A percentile compares a stretch with the other conserved stretches of the same genome.
Conservation (phyloP, 2,329 filamentous ascomycete species). For the Chrysoporthe deuterocubensis region DNA sequence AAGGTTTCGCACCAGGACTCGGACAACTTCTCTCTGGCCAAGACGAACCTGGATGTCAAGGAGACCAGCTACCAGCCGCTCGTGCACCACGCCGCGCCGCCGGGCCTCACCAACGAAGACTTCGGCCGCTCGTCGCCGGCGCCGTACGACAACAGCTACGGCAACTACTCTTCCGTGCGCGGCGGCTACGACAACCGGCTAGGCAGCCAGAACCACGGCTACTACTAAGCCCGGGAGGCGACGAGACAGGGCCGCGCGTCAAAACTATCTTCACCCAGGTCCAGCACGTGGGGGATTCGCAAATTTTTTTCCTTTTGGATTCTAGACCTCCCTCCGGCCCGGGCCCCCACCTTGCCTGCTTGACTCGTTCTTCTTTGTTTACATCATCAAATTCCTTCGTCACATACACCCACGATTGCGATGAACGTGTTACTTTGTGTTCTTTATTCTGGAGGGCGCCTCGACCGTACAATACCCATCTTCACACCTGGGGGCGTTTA, state of each 20-base stretch:
- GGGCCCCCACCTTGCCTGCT: neutral
- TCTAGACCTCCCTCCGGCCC: neutral
- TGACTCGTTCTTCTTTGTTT: conserved; percentile 27
- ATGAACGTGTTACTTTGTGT: conserved; percentile 27
- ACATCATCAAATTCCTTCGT: conserved; percentile 24
- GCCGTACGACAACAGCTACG: conserved; percentile 21
- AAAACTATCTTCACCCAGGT: neutral
- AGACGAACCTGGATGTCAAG: conserved; percentile 42
- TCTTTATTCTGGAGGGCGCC: conserved; percentile 9
- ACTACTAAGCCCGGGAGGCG: conserved; percentile 10
- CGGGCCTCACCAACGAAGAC: conserved; percentile 32
- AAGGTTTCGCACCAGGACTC: conserved; percentile 40
- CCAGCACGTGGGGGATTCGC: neutral
- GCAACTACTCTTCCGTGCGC: conserved; percentile 13
- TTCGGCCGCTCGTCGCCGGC: conserved; percentile 19
- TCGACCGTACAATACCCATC: neutral
- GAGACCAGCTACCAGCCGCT: conserved; percentile 34
- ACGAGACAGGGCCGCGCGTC: neutral
- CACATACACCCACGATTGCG: conserved; percentile 27
- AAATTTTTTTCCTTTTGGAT: neutral
- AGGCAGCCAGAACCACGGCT: conserved; percentile 14
- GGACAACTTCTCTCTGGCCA: conserved; percentile 50
- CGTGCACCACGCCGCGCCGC: conserved; percentile 45
- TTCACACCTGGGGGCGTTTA: neutral
- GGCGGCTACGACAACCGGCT: conserved; percentile 19